Evolutionary conservation across 2,329 filamentous ascomycete genomes (phyloP).

Genomic region (Drechslerella stenobrocha): DNA sequence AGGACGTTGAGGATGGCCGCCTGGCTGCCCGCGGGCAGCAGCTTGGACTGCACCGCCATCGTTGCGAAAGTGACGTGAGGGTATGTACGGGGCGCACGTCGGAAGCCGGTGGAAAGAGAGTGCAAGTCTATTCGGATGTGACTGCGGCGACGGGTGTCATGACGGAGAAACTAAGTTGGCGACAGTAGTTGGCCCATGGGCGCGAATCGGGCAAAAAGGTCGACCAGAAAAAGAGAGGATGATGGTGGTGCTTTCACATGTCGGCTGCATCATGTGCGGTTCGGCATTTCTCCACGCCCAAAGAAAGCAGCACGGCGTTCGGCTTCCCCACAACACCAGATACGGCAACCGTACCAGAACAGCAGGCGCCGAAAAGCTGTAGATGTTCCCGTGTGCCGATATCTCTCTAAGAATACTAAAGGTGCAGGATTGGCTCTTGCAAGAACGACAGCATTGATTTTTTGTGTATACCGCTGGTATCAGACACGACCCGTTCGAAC

Average conservation of each 20-base stretch:
- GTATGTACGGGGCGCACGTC: slow-evolving; percentile 7
- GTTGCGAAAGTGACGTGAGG: slow-evolving; percentile 24
- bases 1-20: slow-evolving; percentile 65
- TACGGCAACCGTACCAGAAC: slow-evolving; percentile 24
- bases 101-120: background rate
- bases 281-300: slow-evolving; percentile 48
- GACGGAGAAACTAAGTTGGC: slow-evolving; percentile 24
- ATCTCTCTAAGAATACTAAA: background rate
- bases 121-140: slow-evolving; percentile 21
- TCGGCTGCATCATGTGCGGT: slow-evolving; percentile 47
- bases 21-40: slow-evolving; percentile 59
- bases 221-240: slow-evolving; percentile 1
- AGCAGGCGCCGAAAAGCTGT: background rate
- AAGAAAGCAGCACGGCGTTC: slow-evolving; percentile 20
- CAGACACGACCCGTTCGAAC: slow-evolving; percentile 38
- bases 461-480: slow-evolving; percentile 44
- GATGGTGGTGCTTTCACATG: slow-evolving; percentile 44
- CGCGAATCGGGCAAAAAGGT: slow-evolving; percentile 1
- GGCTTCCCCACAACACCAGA: slow-evolving; percentile 35
- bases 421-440: background rate
- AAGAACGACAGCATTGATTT: slow-evolving; percentile 12
- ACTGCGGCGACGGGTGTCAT: slow-evolving; percentile 41
- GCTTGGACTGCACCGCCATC: slow-evolving; percentile 78
- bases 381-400: background rate
- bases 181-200: background rate